These are phyloP conservation scores for Phytophthora capsici DNA, from an alignment of 352 stramenopile genomes.

Conservation along the genomic window DNA sequence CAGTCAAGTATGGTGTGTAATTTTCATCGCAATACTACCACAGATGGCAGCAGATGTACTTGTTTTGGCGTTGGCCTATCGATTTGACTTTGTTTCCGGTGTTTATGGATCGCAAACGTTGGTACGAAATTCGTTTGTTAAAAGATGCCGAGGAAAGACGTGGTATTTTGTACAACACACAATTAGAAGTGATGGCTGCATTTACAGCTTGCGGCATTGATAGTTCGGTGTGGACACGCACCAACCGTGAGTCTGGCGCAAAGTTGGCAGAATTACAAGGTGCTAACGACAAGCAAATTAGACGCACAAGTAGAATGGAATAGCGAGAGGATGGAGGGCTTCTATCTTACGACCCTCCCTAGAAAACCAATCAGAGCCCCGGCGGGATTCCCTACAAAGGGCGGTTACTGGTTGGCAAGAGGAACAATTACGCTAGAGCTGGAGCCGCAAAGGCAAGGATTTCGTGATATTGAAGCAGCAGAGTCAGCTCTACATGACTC, in stretches of 20 bases:
- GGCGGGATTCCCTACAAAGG: not conserved
- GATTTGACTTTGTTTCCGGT: not conserved
- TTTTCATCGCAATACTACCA: too few relatives aligned
- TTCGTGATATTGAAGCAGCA: too few relatives aligned
- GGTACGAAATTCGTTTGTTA: not conserved
- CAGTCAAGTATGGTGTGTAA: too few relatives aligned
- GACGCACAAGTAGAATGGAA: not conserved
- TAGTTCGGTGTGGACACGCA: not conserved
- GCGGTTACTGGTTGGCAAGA: not conserved
- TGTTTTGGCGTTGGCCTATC: not conserved
- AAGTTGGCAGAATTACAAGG: not conserved
- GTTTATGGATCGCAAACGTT: not conserved
- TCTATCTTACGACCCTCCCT: not conserved
- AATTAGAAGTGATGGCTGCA: not conserved
- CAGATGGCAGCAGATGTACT: too few relatives aligned
- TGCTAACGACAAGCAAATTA: not conserved
- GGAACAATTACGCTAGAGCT: too few relatives aligned
- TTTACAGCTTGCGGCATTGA: not conserved
- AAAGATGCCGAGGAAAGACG: too few relatives aligned
- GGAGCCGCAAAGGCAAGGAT: too few relatives aligned
- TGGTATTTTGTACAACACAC: not conserved
- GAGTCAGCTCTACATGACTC: too few relatives aligned
- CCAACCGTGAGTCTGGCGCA: not conserved
- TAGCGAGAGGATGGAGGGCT: not conserved
- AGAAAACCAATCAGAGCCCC: not conserved